phyloP scores from a whole-genome alignment of 441 rosid genomes.

The Mallotus repandus region DNA sequence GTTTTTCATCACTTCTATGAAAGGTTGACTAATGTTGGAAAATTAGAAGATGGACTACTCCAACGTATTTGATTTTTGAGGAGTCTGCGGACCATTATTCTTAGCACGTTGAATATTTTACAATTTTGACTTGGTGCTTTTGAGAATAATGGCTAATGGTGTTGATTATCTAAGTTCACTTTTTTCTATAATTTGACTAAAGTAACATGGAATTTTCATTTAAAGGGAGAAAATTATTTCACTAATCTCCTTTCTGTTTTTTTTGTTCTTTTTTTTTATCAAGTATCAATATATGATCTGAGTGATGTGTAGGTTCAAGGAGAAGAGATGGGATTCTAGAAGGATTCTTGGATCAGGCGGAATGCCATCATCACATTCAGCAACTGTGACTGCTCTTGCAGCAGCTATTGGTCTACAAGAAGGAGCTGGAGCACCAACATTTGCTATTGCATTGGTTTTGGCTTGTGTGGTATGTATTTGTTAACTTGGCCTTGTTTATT shows the following conservation, averaged over 20 bases:
- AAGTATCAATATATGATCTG: no score
- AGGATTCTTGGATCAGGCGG: slow-evolving; percentile 87
- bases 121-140: background rate
- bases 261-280: no score
- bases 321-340: slow-evolving; percentile 94
- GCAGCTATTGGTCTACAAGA: slow-evolving; percentile 77
- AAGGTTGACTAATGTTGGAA: background rate
- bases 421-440: slow-evolving; percentile 67
- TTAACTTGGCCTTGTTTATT: slow-evolving; percentile 29
- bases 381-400: slow-evolving; percentile 86
- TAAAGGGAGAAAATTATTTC: no score
- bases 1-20: background rate
- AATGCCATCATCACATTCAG: slow-evolving; percentile 88
- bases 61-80: background rate
- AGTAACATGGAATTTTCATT: no score
- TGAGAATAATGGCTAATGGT: background rate
- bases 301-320: slow-evolving; percentile 54
- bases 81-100: background rate
- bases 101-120: background rate
- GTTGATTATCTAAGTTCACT: background rate
- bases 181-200: no score
- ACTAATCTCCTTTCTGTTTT: background rate
- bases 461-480: slow-evolving; percentile 79
- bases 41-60: background rate
- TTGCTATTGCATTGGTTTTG: slow-evolving; percentile 85